These are phyloP conservation scores for Aureoboletus auriporus DNA, from an alignment of 768 basidiomycete species.

Conservation along the genomic window DNA sequence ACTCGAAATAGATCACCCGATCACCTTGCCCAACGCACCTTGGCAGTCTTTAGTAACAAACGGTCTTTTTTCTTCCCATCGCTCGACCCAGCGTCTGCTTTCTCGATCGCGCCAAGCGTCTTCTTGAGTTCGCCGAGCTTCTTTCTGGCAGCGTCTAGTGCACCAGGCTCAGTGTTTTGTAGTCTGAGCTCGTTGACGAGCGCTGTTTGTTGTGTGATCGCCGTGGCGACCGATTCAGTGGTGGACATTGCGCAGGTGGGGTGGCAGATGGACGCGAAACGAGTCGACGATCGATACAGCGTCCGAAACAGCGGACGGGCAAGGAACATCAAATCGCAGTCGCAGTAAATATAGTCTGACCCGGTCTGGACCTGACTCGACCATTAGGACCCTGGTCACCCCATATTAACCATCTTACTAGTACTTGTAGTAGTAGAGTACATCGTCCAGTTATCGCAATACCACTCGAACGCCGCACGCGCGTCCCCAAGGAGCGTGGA, in stretches of 20 bases:
- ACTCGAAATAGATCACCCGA: conserved; percentile 12
- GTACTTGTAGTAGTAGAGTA: conserved; percentile 1
- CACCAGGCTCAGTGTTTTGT: conserved; percentile 46
- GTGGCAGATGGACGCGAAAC: conserved; percentile 11
- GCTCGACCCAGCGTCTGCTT: conserved; percentile 31
- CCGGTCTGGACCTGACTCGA: conserved; percentile 16
- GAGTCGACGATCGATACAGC: conserved; percentile 33
- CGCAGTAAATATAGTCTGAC: conserved; percentile 2
- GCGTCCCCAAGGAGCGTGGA: conserved; percentile 21
- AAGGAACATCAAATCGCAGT: conserved; percentile 14
- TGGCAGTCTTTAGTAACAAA: conserved; percentile 87
- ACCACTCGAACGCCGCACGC: conserved; percentile 18
- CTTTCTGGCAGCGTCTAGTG: conserved; percentile 62
- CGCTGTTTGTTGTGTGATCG: conserved; percentile 53
- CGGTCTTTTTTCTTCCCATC: conserved; percentile 63
- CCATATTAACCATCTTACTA: neutral
- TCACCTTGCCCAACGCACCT: conserved; percentile 43
- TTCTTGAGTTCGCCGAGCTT: conserved; percentile 68
- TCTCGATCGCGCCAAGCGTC: conserved; percentile 41
- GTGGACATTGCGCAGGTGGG: conserved; percentile 35
- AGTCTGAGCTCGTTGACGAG: conserved; percentile 61
- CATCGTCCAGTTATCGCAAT: conserved; percentile 8
- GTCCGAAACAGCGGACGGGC: conserved; percentile 15
- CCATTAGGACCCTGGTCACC: conserved; percentile 21
- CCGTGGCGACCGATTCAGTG: conserved; percentile 43